These are phyloP conservation scores for Pichia terricola DNA, from an alignment of 1,139 yeast species.

Conservation along the genomic window DNA sequence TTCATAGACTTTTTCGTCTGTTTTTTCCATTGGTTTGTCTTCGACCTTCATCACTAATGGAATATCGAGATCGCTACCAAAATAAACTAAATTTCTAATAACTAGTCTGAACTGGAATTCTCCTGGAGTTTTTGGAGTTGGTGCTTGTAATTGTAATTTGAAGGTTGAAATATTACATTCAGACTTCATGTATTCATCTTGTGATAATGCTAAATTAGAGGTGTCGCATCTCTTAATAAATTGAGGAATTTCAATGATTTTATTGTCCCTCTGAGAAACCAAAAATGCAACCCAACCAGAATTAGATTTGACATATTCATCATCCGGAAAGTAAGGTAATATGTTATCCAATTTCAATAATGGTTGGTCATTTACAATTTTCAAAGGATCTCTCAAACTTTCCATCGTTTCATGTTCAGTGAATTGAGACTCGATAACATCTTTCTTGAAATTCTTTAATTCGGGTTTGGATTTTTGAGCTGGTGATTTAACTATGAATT, in stretches of 20 bases:
- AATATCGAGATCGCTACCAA: conserved; percentile 62
- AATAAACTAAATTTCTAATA: conserved; percentile 57
- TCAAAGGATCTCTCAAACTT: conserved; percentile 61
- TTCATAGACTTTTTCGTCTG: conserved; percentile 39
- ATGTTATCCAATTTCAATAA: conserved; percentile 43
- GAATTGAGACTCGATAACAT: conserved; percentile 27
- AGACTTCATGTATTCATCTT: conserved; percentile 39
- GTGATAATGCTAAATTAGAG: conserved; percentile 44
- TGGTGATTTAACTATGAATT: conserved; percentile 68
- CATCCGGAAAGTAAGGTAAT: conserved; percentile 68
- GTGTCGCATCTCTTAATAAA: conserved; percentile 45
- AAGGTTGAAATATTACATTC: conserved; percentile 56
- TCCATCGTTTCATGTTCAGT: conserved; percentile 52
- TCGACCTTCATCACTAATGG: conserved; percentile 55
- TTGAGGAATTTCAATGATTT: conserved; percentile 62
- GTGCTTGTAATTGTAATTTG: conserved; percentile 60
- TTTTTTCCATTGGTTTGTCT: conserved; percentile 35
- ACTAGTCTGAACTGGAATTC: conserved; percentile 54
- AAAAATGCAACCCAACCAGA: conserved; percentile 60
- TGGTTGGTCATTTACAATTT: conserved; percentile 58
- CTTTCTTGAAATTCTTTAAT: conserved; percentile 28
- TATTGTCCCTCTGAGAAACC: conserved; percentile 65
- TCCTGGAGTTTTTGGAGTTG: conserved; percentile 64
- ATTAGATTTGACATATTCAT: conserved; percentile 27
- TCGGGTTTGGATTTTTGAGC: conserved; percentile 52